Conservation (phyloP, 495 filamentous ascomycete genomes). For the Immersiella caudata region DNA sequence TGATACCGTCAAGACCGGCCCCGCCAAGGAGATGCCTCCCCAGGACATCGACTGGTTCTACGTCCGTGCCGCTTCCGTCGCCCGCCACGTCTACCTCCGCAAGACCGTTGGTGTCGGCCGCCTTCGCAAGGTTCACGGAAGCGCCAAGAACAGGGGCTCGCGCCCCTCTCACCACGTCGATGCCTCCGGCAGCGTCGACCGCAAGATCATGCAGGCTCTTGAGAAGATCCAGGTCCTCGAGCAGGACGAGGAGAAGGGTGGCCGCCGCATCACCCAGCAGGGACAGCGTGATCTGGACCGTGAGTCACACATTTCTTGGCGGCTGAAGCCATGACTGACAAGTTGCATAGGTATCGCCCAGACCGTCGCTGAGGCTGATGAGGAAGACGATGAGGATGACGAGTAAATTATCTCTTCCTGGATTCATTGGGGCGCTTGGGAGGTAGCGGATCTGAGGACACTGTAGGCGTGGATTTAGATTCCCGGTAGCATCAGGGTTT, state of each 20-base stretch:
- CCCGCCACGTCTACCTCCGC: conserved; percentile 97
- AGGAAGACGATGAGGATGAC: conserved; percentile 68
- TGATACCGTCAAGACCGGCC: conserved; percentile 97
- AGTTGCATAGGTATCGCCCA: conserved; percentile 62
- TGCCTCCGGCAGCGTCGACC: conserved; percentile 90
- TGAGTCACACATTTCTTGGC: conserved; percentile 34
- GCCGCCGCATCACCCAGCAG: conserved; percentile 91
- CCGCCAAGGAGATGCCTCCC: conserved; percentile 93
- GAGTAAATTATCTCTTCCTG: conserved; percentile 46
- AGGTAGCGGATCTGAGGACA: conserved; percentile 20
- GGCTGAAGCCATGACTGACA: conserved; percentile 4
- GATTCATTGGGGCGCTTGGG: neutral
- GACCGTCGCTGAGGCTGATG: conserved; percentile 71
- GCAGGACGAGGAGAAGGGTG: conserved; percentile 95
- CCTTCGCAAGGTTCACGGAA: conserved; percentile 79
- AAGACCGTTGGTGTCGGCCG: conserved; percentile 98
- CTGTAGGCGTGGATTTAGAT: conserved; percentile 35
- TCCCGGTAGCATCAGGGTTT: conserved; percentile 44
- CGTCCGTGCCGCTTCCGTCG: conserved; percentile 92
- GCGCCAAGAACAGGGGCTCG: conserved; percentile 92
- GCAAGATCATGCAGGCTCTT: conserved; percentile 91
- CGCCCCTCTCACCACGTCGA: conserved; percentile 94
- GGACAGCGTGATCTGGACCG: conserved; percentile 99
- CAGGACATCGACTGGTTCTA: conserved; percentile 99
- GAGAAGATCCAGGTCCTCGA: conserved; percentile 99